Base-by-base conservation (phyloP, 352 stramenopile species). In the Pythium grandisporangium region DNA sequence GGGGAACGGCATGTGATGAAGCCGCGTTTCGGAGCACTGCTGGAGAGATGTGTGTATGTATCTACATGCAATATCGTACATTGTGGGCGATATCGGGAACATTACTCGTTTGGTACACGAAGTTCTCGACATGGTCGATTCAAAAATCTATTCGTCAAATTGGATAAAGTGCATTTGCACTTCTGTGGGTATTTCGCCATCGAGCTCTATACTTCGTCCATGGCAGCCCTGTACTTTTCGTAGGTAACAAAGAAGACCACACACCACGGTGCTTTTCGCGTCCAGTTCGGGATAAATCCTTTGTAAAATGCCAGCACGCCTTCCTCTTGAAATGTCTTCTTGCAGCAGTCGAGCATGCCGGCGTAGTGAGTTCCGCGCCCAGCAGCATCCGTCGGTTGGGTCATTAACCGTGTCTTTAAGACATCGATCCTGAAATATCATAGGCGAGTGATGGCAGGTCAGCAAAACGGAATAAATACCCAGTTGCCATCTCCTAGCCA, bases 221-320 rank as follows among this genome's bases (percentile, higher is more conserved):
- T 30, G 5, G 43, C 52, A 0, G 67, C 60, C 16, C 76, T 70
- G 42, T 85, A 84, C 43, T 87, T 72, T 50, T 94, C 81, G 53
- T 92, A 94, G 16, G 70, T 74, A 41, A 94, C 67, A 55, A 94
- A 94, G 59, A 91, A 92, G 43, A 91, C 69, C 36, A 89, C 53
- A 46, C 76, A 91, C 78, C 79, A 92, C 33, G 78, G 77, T 8
- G 75, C 79, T 53, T 94, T 90, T 12, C 81, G 73, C 72, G 89
- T 85, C 74, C 73, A 91, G 63, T 92, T 90, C 6, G 81, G 79
- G 19, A 85, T 69, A 42, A 94, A 93, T 12, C 80, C 80, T 42
- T 83, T 91, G 66, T 93, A 93, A 35, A 93, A 86, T 6, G 78
- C 76, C 27, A 56, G 37, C 8, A 55, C 23, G 12, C 80, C 78